These are phyloP conservation scores for Lachancea lanzarotensis DNA, from an alignment of 805 yeast genomes.

Conservation along the genomic window DNA sequence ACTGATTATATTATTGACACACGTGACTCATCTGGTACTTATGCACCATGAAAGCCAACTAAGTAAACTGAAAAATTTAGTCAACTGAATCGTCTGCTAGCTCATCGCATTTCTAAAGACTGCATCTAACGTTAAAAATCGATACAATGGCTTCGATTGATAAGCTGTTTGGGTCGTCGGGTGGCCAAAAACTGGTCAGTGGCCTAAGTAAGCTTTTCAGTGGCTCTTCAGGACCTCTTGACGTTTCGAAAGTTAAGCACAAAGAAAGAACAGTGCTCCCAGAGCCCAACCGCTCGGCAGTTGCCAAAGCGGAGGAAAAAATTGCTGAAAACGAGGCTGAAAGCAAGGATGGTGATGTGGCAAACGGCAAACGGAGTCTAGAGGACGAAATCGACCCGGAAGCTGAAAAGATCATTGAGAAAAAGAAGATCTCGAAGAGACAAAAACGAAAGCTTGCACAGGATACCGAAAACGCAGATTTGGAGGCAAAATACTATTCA, in stretches of 20 bases:
- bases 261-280: slow-evolving; percentile 21
- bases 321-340: not conserved
- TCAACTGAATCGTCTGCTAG: not conserved
- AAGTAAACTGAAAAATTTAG: not conserved
- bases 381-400: slow-evolving; percentile 1
- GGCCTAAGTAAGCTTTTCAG: slow-evolving; percentile 34
- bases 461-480: slow-evolving; percentile 40
- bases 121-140: not conserved
- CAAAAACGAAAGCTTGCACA: slow-evolving; percentile 13
- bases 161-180: slow-evolving; percentile 31
- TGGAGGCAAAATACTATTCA: slow-evolving; percentile 49
- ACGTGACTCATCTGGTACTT: too few relatives aligned
- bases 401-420: slow-evolving; percentile 18
- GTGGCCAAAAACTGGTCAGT: slow-evolving; percentile 29
- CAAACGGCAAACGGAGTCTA: not conserved
- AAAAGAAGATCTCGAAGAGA: slow-evolving; percentile 22
- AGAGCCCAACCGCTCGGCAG: slow-evolving; percentile 12
- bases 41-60: too few relatives aligned
- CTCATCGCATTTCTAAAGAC: slow-evolving; percentile 17
- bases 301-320: slow-evolving; percentile 15
- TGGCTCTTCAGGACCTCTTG: slow-evolving; percentile 44
- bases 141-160: slow-evolving; percentile 29
- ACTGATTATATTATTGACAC: too few relatives aligned
- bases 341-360: not conserved
- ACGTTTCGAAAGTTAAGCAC: slow-evolving; percentile 17